Evolutionary conservation across 768 basidiomycete genomes (phyloP), one percentile per base, ranked within the genome.

Genomic region (Neoboletus subvelutipes): DNA sequence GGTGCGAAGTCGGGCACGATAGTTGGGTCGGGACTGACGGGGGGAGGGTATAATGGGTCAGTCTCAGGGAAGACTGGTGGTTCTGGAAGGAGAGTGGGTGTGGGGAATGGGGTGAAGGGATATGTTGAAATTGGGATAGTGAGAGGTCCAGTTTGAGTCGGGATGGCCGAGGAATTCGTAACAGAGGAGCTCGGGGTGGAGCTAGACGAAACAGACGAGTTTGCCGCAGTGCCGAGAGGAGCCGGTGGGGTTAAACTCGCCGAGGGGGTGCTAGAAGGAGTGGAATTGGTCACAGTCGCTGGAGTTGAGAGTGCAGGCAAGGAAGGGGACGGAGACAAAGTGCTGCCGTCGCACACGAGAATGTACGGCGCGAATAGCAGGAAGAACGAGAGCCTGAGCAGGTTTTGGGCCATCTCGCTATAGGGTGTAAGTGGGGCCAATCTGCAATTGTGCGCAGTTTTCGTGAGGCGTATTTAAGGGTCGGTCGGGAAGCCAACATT

Each of bases 61-160:
- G 79, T 78, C 11, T 74, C 71, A 11, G 83, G 82, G 65, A 80
- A 88, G 5, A 82, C 69, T 9, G 79, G 79, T 0, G 81, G 76
- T 49, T 83, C 71, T 8, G 88, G 78, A 0, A 73, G 62, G 52
- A 83, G 78, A 1, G 82, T 79, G 17, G 88, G 85, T 15, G 81
- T 76, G 1, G 87, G 85, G 75, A 81, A 87, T 4, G 85, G 79
- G 13, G 78, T 71, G 76, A 88, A 87, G 1, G 78, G 60, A 52
- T 76, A 76, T 0, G 68, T 61, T 20, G 76, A 70, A 47, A 79
- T 74, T 15, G 80, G 78, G 33, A 78, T 48, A 26, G 70, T 74
- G 15, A 68, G 52, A 45, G 65, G 71, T 13, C 58, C 67, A 3
- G 60, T 59, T 36, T 64, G 61, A 10, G 68, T 64, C 0, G 64